Base-by-base conservation (phyloP, 192 early-diverging fungal species). In the Backusella psychrophila region DNA sequence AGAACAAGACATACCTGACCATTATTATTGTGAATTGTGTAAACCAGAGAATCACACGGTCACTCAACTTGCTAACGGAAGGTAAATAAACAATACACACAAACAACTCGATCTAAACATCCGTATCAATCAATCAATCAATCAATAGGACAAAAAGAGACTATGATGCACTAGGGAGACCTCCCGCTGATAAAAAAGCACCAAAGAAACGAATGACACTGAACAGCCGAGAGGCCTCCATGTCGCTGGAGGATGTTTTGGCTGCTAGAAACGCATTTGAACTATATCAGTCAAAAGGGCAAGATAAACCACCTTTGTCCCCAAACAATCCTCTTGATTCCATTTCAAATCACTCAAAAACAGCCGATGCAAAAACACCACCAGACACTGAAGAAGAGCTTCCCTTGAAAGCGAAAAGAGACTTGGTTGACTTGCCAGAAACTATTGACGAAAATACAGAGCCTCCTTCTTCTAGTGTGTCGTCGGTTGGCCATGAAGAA, bases 141-240 rank as follows among this genome's bases (percentile, higher is more conserved):
- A 56, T 9, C 52, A 23, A n/a, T 73, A 77, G 76, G 67, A 67
- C 38, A 23, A 77, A 77, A 77, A 42, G 71, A 67, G 59, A 67
- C 21, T 77, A 77, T 52, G 46, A 77, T 44, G 19, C 72, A 34
- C 9, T 23, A n/a, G 66, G 78, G 38, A 39, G 17, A 46, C 17
- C 77, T 17, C n/a, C 53, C 36, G 21, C 39, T 17, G 75, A 77
- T 46, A 80, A 79, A 34, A 87, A 85, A 49, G 73, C 81, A 21
- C 83, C 87, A 33, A 88, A 88, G 42, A 86, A 86, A 74, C 67
- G 87, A 21, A 88, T 83, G 78, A 88, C 87, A 3, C 78, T 86
- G 78, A 88, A 88, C 68, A 86, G 85, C n/a, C 81, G 83, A 56
- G 87, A 88, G 66, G 85, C 87, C 17, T 85, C 85, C 19, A 78